A percentile compares a stretch with the other conserved stretches of the same genome.
These are phyloP conservation scores for Pulveroboletus sp. DNA, from an alignment of 768 basidiomycete species.

Conservation along the genomic window DNA sequence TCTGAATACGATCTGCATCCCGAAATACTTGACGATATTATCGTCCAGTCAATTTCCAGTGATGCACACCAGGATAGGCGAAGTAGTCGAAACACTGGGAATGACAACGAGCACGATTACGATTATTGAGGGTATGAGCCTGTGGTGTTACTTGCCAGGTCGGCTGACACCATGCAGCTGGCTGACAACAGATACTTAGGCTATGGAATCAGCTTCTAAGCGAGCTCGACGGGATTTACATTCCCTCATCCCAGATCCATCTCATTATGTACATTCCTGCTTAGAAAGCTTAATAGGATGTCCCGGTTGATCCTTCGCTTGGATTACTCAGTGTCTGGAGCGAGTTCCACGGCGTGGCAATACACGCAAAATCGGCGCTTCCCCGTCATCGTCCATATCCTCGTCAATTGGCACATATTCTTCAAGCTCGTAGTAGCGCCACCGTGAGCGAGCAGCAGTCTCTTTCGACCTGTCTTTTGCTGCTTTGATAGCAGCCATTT, in stretches of 20 bases:
- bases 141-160: too few relatives aligned
- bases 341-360: slow-evolving; percentile 17
- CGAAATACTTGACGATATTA: slow-evolving; percentile 67
- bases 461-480: slow-evolving; percentile 20
- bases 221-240: too few relatives aligned
- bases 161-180: too few relatives aligned
- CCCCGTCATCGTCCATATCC: slow-evolving; percentile 4
- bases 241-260: neutral
- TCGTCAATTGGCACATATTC: slow-evolving; percentile 12
- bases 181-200: too few relatives aligned
- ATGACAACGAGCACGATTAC: slow-evolving; percentile 28
- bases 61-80: slow-evolving; percentile 21
- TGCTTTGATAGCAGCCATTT: slow-evolving; percentile 8
- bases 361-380: neutral
- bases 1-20: slow-evolving; percentile 70
- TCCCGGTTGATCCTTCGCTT: neutral
- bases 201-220: too few relatives aligned
- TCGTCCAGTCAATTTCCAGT: slow-evolving; percentile 45
- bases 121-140: slow-evolving; percentile 11
- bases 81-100: slow-evolving; percentile 16
- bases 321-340: slow-evolving; percentile 9
- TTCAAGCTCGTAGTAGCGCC: slow-evolving; percentile 9
- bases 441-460: slow-evolving; percentile 5
- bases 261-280: slow-evolving; percentile 1
- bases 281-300: neutral